A percentile compares a stretch with the other conserved stretches of the same genome.
These are phyloP conservation scores for Rauvolfia tetraphylla DNA, from an alignment of 257 asterid genomes.

Conservation along the genomic window DNA sequence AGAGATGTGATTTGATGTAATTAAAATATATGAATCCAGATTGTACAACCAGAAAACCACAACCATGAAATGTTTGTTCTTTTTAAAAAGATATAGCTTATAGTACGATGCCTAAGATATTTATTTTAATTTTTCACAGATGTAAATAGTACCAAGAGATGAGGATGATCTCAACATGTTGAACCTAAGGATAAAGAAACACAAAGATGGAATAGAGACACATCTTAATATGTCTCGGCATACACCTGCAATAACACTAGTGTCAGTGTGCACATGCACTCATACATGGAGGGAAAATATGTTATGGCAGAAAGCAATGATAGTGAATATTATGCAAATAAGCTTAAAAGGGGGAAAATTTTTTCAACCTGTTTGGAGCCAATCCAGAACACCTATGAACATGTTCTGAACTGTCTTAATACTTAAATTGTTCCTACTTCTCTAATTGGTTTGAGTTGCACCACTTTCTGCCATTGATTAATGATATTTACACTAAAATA, in stretches of 20 bases:
- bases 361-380: neutral
- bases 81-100: neutral
- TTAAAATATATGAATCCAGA: neutral
- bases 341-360: neutral
- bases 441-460: neutral
- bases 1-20: neutral
- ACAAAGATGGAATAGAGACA: neutral
- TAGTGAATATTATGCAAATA: neutral
- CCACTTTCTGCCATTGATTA: neutral
- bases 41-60: neutral
- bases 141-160: neutral
- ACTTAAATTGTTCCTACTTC: neutral
- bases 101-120: neutral
- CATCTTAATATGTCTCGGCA: neutral
- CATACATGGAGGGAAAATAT: neutral
- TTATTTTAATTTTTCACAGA: neutral
- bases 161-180: neutral
- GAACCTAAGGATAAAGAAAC: neutral
- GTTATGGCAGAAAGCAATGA: neutral
- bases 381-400: neutral
- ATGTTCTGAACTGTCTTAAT: neutral
- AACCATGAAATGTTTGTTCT: neutral
- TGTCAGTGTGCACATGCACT: neutral
- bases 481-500: conserved; percentile 4
- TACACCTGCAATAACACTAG: neutral